Percentiles rank a stretch among this genome's conserved stretches.
Conservation (phyloP, 106 monocot genomes). For the Dendrobium chrysotoxum region DNA sequence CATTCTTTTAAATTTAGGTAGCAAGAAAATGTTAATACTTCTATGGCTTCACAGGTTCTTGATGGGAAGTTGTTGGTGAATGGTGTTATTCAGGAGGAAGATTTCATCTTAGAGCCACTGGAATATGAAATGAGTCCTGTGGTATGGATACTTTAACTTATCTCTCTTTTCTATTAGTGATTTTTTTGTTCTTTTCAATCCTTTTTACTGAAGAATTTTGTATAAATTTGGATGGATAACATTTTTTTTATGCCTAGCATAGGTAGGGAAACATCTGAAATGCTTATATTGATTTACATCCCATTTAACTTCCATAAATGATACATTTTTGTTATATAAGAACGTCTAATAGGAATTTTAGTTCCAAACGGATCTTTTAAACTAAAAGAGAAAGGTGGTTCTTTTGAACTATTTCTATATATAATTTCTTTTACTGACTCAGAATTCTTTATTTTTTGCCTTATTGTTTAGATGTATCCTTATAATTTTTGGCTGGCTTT, state of each 20-base stretch:
- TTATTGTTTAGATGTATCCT: background rate
- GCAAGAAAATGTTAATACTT: background rate
- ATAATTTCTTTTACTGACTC: background rate
- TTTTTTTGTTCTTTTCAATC: background rate
- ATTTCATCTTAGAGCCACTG: conserved; percentile 77
- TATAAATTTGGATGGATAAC: background rate
- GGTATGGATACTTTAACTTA: conserved; percentile 35
- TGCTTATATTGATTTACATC: background rate
- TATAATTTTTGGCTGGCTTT: background rate
- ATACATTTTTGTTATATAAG: background rate
- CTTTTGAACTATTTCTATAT: background rate
- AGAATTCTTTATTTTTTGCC: background rate
- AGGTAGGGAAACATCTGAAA: background rate
- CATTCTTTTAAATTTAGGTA: background rate
- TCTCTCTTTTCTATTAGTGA: background rate
- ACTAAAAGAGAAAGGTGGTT: background rate
- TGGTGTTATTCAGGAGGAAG: conserved; percentile 72
- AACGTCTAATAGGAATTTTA: background rate
- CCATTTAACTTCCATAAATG: background rate
- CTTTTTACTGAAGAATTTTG: background rate
- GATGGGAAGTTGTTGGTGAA: conserved; percentile 86
- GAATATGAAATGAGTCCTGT: conserved; percentile 71
- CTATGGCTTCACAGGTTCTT: conserved; percentile 40
- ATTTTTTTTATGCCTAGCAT: background rate
- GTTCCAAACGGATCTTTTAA: background rate